Evolutionary conservation across 768 basidiomycete species (phyloP), one percentile per base, ranked within the genome.

Genomic region (Hypholoma sublateritium): DNA sequence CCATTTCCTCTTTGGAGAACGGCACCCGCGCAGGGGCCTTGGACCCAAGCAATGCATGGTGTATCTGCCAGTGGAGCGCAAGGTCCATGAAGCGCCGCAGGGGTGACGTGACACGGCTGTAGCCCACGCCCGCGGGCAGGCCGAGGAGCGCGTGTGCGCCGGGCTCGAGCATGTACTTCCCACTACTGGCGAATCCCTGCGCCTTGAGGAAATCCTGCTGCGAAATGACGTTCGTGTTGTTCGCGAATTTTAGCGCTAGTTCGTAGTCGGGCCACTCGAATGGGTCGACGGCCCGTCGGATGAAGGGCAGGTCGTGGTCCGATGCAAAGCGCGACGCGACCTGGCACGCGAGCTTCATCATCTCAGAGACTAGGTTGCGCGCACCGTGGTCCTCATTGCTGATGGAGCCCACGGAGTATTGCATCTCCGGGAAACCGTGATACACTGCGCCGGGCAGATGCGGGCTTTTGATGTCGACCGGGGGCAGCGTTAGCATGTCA

Each of bases 1-100:
- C 67, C 65, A 92, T 62, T 69, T 78, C 80, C 28, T 74, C 71
- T 2, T 62, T 47, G 28, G 74, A 73, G 63, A 89, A 86, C 3
- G 77, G 69, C 3, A 78, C 73, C 1, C 67, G 65, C 5, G 59
- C 54, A 13, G 67, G 53, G 0, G 75, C 71, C 5, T 69, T 63
- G 2, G 69, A 60, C 14, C 75, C 70, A 6, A 89, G 72, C 11
- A 98, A 71, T 5, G 81, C 82, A 49, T 86, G 76, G 66, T 97
- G 95, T 71, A 99, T 84, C 69, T 98, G 95, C 93, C 95, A 99
- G 72, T 98, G 97, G 9, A 76, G 74, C 12, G 95, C 69, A 55
- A 97, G 69, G 70, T 99, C 97, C 35, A 74, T 71, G 70, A 85
- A 97, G 43, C 97, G 85, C 41, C 97, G 82, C 43, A 99, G 74